Base-by-base conservation (phyloP, 2,329 filamentous ascomycete genomes). In the Penicillium sp. region DNA sequence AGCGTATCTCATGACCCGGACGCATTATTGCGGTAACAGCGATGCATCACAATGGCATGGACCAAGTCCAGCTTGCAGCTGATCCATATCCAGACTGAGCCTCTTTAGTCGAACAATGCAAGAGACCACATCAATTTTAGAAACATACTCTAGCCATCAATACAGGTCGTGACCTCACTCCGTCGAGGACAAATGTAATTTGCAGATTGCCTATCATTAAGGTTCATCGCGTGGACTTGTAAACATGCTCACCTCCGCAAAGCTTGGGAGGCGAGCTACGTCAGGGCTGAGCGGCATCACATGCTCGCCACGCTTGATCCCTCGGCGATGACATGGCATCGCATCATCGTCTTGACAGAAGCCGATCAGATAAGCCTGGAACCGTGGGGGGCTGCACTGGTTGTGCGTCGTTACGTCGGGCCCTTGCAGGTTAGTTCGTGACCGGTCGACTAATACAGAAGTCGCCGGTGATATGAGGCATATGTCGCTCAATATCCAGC, bases 341-440 rank as follows among this genome's bases (percentile, higher is more conserved):
- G 18, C 35, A 38, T 38, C 35, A 36, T 38, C 35, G 35, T 18
- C 16, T 13, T 11, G 35, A 20, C 9, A 11, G 33, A 14, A 38
- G 7, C 16, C 4, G 10, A 38, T 38, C 35, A 38, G 35, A 22
- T 38, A 38, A 38, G 35, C 16, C 18, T 20, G 35, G 31, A 13
- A 20, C 5, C 18, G 10, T 9, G 35, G 16, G 35, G 18, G 35
- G 35, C 35, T 11, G 16, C 18, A 38, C 10, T 13, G 35, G 35
- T 20, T 18, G 35, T 50, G 46, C 36, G 20, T 22, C 41, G 36
- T 49, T 42, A 53, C 46, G 41, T 48, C 46, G 50, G 22, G 13
- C 45, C 31, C 44, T 44, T 45, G 42, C 42, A 13, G 7, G 14
- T 20, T 18, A 39, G 25, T 11, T 24, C 10, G 5, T 38, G 10